Evolutionary conservation across 1,139 yeast species (phyloP), one percentile per base, ranked within the genome.

Genomic region (Nakaseomyces kungkrabaensis): DNA sequence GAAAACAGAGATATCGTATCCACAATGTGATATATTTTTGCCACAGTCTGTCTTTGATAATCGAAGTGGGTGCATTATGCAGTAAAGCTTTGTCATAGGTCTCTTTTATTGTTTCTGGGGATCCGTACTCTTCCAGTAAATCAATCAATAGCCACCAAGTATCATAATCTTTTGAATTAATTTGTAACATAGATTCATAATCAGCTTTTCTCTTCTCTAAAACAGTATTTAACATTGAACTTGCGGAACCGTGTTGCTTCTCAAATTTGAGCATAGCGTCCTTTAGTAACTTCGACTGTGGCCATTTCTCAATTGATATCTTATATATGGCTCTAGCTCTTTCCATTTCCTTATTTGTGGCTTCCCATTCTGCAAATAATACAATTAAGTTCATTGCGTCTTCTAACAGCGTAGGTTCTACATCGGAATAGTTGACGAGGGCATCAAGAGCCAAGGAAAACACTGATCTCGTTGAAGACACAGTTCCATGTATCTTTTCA

Each of bases 71-170:
- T 1, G 54, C 51, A 3, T 62, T 53, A 11, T 41, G 46, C 0
- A 66, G 55, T 0, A 78, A 64, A 0, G 86, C 78, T 7, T 73
- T 66, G 50, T 78, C 79, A 59, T 74, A 81, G 1, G 70, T 62
- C 7, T 41, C 62, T 65, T 52, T 57, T 54, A 48, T 62, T 55
- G 50, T 65, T 3, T 64, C 56, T 0, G 73, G 68, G 45, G 66
- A 67, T 45, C 56, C 53, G 31, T 25, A 26, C 8, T 57, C 58
- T 45, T 57, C 57, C 8, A 79, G 56, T 25, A 85, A 60, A 24
- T 75, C 73, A 2, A 86, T 57, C 57, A 82, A 81, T 0, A 78
- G 65, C 88, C 95, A 88, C 97, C 97, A 89, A 0, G 80, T 69
- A 60, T 85, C 94, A 63, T 79, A 82, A 65, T 87, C 86, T 1